A percentile compares a stretch with the other conserved stretches of the same genome.
Conservation (phyloP, 495 filamentous ascomycete species). For the Penicillium robsamsonii region DNA sequence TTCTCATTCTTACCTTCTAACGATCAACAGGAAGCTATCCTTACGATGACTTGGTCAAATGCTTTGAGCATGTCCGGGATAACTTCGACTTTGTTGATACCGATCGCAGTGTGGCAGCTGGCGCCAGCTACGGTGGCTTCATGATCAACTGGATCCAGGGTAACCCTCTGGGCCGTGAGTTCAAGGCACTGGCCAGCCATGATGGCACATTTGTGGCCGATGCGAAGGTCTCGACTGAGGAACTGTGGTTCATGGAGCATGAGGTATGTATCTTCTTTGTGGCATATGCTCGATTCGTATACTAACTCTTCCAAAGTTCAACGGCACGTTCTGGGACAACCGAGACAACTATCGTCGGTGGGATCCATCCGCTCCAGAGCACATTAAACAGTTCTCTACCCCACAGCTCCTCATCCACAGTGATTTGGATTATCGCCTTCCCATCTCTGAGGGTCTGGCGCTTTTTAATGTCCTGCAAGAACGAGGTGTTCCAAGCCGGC, state of each 20-base stretch:
- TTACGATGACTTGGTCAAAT: constrained; percentile 54
- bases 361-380: constrained; percentile 40
- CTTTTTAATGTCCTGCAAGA: constrained; percentile 51
- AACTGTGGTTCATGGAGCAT: constrained; percentile 46
- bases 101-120: constrained; percentile 47
- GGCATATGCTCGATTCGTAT: constrained; percentile 16
- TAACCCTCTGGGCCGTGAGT: constrained; percentile 48
- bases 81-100: constrained; percentile 51
- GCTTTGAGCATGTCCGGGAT: constrained; percentile 49
- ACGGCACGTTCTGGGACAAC: constrained; percentile 44
- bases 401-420: constrained; percentile 51
- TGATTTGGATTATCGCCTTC: constrained; percentile 43
- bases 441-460: constrained; percentile 41
- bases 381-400: constrained; percentile 38
- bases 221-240: constrained; percentile 46
- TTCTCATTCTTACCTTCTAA: neutral
- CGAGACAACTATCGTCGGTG: constrained; percentile 44
- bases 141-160: constrained; percentile 62
- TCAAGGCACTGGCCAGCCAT: constrained; percentile 52
- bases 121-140: constrained; percentile 52
- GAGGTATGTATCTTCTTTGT: constrained; percentile 22
- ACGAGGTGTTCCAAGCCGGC: constrained; percentile 55
- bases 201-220: constrained; percentile 47
- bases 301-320: constrained; percentile 30
- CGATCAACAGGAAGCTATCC: constrained; percentile 38